Base-by-base conservation (phyloP, 2,329 filamentous ascomycete species). In the Pseudofabraea citricarpa region DNA sequence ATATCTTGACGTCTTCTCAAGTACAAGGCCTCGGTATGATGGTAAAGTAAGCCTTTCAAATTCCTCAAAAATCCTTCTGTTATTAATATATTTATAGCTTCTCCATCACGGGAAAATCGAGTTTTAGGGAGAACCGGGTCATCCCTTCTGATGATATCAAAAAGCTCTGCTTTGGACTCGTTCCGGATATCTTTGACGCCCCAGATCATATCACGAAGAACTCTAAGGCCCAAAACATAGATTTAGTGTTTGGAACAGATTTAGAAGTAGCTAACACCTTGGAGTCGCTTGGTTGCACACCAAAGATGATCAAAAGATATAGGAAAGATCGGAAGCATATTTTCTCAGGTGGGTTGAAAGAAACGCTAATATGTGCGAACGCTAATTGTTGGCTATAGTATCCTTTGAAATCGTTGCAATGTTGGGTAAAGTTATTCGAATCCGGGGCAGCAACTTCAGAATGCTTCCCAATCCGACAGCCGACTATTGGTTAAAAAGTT, bases 331-430 rank as follows among this genome's bases (percentile, higher is more conserved):
- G 59, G 33, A 59, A 52, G 26, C 58, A 61, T 21, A 59, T 60
- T 18, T 61, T 59, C 37, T 58, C 58, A 7, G 45, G 58, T 56
- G 44, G 21, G 40, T 23, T 13, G 4, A 8, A 18, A 21, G 9
- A 10, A 5, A 9, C 2, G 20, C 8, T n/a, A 9, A 12, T 10
- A 3, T 21, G 9, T 21, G 19, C 13, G 23, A n/a, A 6, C 19
- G 4, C 27, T 33, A 15, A 22, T 44, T 4, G n/a, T 7, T 20
- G 13, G 6, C 10, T 6, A 16, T 47, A 77, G 75, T 81, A 1
- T 68, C 73, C 0, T 80, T 80, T 40, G 77, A 81, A 52, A 66
- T 81, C 0, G 56, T 78, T 2, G 77, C 75, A n/a, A 80, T 81
- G 76, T 59, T 80, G 1, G 68, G 69, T 35, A 66, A 67, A 20